phyloP scores from a whole-genome alignment of 2,329 filamentous ascomycete species.

The Penicillium sp. region DNA sequence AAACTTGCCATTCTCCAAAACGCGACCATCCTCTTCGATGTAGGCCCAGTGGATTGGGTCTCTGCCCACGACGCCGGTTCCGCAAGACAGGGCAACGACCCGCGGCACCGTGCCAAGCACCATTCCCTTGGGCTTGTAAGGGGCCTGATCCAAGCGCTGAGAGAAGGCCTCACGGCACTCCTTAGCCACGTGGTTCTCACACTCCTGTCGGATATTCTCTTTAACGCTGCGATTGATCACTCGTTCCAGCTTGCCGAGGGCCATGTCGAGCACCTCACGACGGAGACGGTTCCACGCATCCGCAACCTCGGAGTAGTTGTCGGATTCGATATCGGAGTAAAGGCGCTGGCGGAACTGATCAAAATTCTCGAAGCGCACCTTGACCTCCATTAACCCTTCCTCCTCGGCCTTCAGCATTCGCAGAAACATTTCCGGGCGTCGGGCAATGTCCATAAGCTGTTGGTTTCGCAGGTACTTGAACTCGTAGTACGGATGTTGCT shows the following conservation, averaged over 20 bases:
- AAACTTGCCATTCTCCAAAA: conserved; percentile 84
- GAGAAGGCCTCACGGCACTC: conserved; percentile 84
- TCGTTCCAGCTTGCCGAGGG: conserved; percentile 73
- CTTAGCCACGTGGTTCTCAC: conserved; percentile 86
- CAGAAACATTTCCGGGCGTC: conserved; percentile 80
- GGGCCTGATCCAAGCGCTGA: conserved; percentile 87
- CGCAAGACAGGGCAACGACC: conserved; percentile 81
- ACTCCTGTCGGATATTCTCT: conserved; percentile 86
- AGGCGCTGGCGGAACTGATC: conserved; percentile 71
- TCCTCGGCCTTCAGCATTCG: conserved; percentile 98
- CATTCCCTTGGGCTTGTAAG: conserved; percentile 92
- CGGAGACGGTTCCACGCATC: conserved; percentile 92
- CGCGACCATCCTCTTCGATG: conserved; percentile 85
- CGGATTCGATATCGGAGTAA: conserved; percentile 79
- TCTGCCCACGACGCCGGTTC: conserved; percentile 65
- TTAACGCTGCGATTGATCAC: conserved; percentile 89
- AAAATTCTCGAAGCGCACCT: conserved; percentile 69
- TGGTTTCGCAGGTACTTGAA: conserved; percentile 95
- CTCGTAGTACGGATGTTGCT: conserved; percentile 93
- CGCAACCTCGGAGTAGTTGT: conserved; percentile 90
- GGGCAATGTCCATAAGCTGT: conserved; percentile 72
- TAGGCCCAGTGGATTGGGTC: conserved; percentile 88
- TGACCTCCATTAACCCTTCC: conserved; percentile 84
- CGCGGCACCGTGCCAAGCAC: conserved; percentile 80
- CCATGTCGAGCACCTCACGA: conserved; percentile 74